Evolutionary conservation across 1,139 yeast species (phyloP).

Genomic region (Citeromyces hawaiiensis): DNA sequence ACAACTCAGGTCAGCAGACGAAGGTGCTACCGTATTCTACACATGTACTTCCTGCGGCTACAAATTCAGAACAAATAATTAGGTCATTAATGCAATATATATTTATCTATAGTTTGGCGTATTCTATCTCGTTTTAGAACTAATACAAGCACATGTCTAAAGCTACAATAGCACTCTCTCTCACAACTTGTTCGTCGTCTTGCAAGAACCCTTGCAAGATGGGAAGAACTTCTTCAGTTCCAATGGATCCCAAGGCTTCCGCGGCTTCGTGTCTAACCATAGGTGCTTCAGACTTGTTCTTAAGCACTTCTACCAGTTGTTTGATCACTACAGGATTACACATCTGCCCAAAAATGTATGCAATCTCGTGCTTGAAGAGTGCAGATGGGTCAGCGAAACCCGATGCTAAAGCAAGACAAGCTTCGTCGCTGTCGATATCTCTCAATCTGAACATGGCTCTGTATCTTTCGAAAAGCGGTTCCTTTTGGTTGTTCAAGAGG

Average conservation of each 20-base stretch:
- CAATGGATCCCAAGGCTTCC: conserved; percentile 94
- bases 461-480: conserved; percentile 84
- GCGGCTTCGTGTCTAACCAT: conserved; percentile 99
- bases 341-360: conserved; percentile 95
- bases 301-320: conserved; percentile 67
- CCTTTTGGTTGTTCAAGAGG: conserved; percentile 61
- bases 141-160: conserved; percentile 97
- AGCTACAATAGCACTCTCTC: conserved; percentile 94
- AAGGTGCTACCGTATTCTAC: conserved; percentile 93
- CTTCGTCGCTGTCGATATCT: conserved; percentile 88
- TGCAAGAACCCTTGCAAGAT: conserved; percentile 65
- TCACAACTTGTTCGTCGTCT: conserved; percentile 80
- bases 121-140: conserved; percentile 74
- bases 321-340: conserved; percentile 93
- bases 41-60: conserved; percentile 91
- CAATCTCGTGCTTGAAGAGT: conserved; percentile 92
- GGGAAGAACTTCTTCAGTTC: conserved; percentile 92
- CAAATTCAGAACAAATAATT: conserved; percentile 87
- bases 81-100: conserved; percentile 6
- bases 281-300: conserved; percentile 72
- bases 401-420: conserved; percentile 80
- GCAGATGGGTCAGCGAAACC: conserved; percentile 90
- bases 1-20: conserved; percentile 96
- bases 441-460: conserved; percentile 97
- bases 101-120: conserved; percentile 27